These are phyloP conservation scores for Inosperma sp. DNA, from an alignment of 768 basidiomycete genomes.

Conservation along the genomic window DNA sequence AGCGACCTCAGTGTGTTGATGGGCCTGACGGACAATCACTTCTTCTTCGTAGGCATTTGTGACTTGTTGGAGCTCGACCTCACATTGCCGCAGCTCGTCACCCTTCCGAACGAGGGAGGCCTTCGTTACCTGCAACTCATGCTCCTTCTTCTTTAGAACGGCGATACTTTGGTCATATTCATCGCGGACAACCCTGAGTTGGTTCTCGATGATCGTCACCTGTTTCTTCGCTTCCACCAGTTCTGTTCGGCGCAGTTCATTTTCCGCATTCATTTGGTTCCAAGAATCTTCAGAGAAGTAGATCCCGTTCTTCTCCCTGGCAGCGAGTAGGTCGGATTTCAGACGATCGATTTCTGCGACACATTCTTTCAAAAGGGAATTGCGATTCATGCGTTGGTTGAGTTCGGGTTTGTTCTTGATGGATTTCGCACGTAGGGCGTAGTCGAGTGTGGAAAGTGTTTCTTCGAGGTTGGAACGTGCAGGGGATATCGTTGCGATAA, in stretches of 20 bases:
- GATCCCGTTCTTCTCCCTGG: conserved; percentile 94
- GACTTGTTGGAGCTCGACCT: conserved; percentile 54
- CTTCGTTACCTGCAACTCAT: conserved; percentile 64
- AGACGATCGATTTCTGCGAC: conserved; percentile 89
- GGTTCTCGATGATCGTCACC: conserved; percentile 76
- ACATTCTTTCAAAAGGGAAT: conserved; percentile 90
- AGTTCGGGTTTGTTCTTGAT: conserved; percentile 94
- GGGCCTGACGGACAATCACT: conserved; percentile 67
- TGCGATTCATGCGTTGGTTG: conserved; percentile 91
- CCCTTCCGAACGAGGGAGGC: conserved; percentile 51
- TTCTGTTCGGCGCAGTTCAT: conserved; percentile 72
- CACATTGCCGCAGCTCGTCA: conserved; percentile 47
- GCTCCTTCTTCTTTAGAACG: conserved; percentile 66
- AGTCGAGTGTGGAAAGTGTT: conserved; percentile 95
- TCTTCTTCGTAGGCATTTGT: conserved; percentile 74
- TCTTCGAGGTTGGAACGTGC: conserved; percentile 94
- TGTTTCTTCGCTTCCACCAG: conserved; percentile 79
- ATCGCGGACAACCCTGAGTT: conserved; percentile 73
- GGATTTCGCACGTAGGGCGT: conserved; percentile 91
- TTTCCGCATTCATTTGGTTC: conserved; percentile 74
- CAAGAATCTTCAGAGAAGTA: conserved; percentile 90
- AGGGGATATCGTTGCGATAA: conserved; percentile 95
- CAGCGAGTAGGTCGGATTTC: conserved; percentile 84
- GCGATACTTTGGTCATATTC: conserved; percentile 91
- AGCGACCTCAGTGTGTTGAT: conserved; percentile 65